Evolutionary conservation across 1,139 yeast genomes (phyloP).

Genomic region (Candida sojae): DNA sequence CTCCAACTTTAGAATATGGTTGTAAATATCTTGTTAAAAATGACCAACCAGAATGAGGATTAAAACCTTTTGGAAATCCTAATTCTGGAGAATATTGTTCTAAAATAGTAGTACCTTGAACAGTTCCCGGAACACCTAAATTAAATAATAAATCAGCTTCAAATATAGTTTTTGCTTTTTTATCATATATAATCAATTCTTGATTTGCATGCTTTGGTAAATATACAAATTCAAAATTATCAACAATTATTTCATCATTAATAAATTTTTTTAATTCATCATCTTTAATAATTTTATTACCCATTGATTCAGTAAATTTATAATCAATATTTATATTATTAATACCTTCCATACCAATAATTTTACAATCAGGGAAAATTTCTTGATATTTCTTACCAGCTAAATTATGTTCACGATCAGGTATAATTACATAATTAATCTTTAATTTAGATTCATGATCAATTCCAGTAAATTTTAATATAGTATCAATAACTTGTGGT

Average conservation of each 20-base stretch:
- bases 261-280: slow-evolving; percentile 24
- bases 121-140: slow-evolving; percentile 30
- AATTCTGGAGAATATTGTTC: slow-evolving; percentile 48
- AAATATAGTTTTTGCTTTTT: slow-evolving; percentile 45
- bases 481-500: slow-evolving; percentile 38
- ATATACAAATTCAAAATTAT: slow-evolving; percentile 55
- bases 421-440: slow-evolving; percentile 47
- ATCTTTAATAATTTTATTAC: slow-evolving; percentile 28
- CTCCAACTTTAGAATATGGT: slow-evolving; percentile 39
- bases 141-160: slow-evolving; percentile 62
- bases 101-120: slow-evolving; percentile 17
- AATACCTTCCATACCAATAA: slow-evolving; percentile 52
- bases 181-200: slow-evolving; percentile 55
- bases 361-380: slow-evolving; percentile 46
- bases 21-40: slow-evolving; percentile 37
- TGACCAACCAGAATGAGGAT: slow-evolving; percentile 45
- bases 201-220: slow-evolving; percentile 55
- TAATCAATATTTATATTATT: slow-evolving; percentile 37
- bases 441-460: slow-evolving; percentile 26
- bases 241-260: slow-evolving; percentile 25
- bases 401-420: slow-evolving; percentile 57
- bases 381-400: slow-evolving; percentile 56
- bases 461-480: slow-evolving; percentile 36
- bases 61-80: slow-evolving; percentile 29
- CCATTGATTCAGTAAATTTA: slow-evolving; percentile 26